Evolutionary conservation across 1,139 yeast species (phyloP), one percentile per base, ranked within the genome.

Genomic region (Pneumocystis murina): DNA sequence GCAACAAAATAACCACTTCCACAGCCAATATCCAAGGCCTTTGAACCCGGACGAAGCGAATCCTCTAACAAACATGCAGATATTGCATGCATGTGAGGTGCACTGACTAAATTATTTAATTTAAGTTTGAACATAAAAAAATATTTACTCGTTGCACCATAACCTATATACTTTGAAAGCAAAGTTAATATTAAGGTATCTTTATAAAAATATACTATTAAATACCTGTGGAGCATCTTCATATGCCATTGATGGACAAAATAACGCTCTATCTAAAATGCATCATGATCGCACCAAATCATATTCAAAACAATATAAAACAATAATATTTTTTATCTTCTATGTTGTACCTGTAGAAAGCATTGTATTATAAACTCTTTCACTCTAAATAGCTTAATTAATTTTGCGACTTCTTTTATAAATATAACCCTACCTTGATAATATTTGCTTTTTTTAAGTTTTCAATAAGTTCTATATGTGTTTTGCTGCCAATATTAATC

Each of bases 31-130:
- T 67, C 68, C n/a, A 67, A 63, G 14, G 58, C 69, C 12, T 43
- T 16, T 17, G 60, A 59, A 8, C 69, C 69, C 12, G 68, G 68
- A 17, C 58, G n/a, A 35, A 67, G 61, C 20, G 33, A 59, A 30
- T 41, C 40, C 16, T 59, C 65, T 30, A 67, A 61, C 6, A 66
- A 59, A 36, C 64, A 62, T 12, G 64, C 17, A 20, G 68, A 66
- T 12, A 38, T 59, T n/a, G 68, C 68, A 59, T 67, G 68, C 68
- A 67, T 67, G 38, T 67, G 68, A 2, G 68, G 68, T n/a, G 68
- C 68, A n/a, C 68, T 66, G 30, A 67, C 67, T 33, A 33, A 33
- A 33, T 33, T 6, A 33, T 33, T 33, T 33, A 33, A 5, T 33
- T 33, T 7, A 33, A 33, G 35, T 33, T 5, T 33, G 35, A 33